These are phyloP conservation scores for Melaleuca quinquenervia DNA, from an alignment of 345 rosid species.

Conservation along the genomic window DNA sequence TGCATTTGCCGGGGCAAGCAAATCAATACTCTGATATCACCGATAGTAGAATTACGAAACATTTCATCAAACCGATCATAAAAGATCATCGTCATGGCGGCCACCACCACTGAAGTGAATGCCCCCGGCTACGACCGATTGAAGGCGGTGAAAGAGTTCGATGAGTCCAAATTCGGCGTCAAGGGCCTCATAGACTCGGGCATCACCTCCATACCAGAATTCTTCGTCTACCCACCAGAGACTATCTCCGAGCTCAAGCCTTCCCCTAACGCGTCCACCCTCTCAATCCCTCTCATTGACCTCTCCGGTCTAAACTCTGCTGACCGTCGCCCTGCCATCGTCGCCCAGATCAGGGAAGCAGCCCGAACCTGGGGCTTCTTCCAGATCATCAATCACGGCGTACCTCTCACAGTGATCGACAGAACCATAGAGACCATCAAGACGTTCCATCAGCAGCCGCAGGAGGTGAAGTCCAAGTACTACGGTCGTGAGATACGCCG, in stretches of 20 bases:
- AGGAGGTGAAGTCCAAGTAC: constrained; percentile 3
- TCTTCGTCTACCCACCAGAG: constrained; percentile 11
- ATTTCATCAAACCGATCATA: not conserved
- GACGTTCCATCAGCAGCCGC: constrained; percentile 8
- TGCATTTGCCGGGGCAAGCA: not conserved
- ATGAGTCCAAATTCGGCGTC: constrained; percentile 15
- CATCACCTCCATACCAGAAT: constrained; percentile 8
- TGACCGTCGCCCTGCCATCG: not conserved
- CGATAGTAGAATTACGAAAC: not conserved
- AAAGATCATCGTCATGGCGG: not conserved
- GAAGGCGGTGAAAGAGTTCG: constrained; percentile 13
- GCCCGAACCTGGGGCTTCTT: constrained; percentile 15
- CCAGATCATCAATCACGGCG: constrained; percentile 20
- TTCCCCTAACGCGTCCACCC: not conserved
- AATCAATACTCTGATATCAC: not conserved
- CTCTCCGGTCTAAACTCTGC: constrained; percentile 1
- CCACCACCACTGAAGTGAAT: not conserved
- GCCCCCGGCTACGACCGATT: not conserved
- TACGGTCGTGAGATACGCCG: not conserved
- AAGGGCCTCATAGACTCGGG: constrained; percentile 19
- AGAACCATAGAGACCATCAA: not conserved
- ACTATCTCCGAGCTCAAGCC: constrained; percentile 7
- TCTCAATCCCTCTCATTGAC: constrained; percentile 9
- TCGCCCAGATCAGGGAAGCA: constrained; percentile 7
- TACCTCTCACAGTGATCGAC: not conserved